Conservation (phyloP, 805 yeast genomes). For the Yamadazyma kitorensis region DNA sequence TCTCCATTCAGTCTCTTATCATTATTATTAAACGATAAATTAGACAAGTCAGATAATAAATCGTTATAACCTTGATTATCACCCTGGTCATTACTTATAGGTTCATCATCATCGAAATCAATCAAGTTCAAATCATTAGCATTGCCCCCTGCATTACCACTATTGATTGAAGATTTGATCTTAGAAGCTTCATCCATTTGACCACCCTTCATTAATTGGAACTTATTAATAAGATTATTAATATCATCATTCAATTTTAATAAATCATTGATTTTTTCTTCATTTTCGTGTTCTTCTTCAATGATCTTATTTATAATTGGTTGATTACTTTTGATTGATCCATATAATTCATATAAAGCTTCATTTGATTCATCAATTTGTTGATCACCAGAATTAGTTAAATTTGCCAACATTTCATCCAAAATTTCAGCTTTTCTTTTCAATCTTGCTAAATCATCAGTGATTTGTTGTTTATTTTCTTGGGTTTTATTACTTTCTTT, state of each 20-base stretch:
- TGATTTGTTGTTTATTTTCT: constrained; percentile 74
- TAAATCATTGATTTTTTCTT: constrained; percentile 62
- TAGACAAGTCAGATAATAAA: constrained; percentile 67
- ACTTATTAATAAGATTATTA: constrained; percentile 65
- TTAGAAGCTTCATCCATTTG: constrained; percentile 53
- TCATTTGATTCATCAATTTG: constrained; percentile 53
- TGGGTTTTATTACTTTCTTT: constrained; percentile 69
- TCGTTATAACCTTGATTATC: constrained; percentile 55
- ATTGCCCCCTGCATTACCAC: too few relatives aligned
- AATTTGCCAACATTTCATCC: constrained; percentile 74
- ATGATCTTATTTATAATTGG: constrained; percentile 84
- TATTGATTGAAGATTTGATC: constrained; percentile 33
- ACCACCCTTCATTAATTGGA: constrained; percentile 62
- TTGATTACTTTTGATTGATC: constrained; percentile 76
- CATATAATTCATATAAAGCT: constrained; percentile 73
- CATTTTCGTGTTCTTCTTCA: constrained; percentile 69
- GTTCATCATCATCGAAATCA: constrained; percentile 41
- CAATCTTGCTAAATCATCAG: constrained; percentile 79
- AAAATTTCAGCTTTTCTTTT: constrained; percentile 83
- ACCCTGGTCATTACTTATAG: constrained; percentile 28
- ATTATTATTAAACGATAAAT: constrained; percentile 51
- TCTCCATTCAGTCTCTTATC: constrained; percentile 17
- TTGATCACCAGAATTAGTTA: constrained; percentile 40
- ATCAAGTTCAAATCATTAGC: constrained; percentile 38
- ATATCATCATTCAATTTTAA: constrained; percentile 72